Percentiles rank a stretch among this genome's conserved stretches.
These are phyloP conservation scores for Novymonas esmeraldas DNA, from an alignment of 208 protist species.

Conservation along the genomic window DNA sequence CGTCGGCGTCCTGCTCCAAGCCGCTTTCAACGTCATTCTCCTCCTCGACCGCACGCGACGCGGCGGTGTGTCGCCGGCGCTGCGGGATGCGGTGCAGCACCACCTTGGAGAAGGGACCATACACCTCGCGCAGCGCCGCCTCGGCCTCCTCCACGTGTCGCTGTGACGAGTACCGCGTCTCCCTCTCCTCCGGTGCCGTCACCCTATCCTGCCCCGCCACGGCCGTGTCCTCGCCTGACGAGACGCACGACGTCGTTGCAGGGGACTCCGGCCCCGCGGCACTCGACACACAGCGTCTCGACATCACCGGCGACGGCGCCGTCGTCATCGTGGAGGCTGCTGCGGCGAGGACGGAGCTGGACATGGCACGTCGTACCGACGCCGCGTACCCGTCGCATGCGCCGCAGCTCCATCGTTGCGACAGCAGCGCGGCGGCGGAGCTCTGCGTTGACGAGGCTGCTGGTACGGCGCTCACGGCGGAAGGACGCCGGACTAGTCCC, in stretches of 20 bases:
- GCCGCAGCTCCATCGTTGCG: too few relatives aligned
- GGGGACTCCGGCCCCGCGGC: too few relatives aligned
- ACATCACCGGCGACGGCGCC: too few relatives aligned
- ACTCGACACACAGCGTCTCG: too few relatives aligned
- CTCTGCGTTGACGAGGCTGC: too few relatives aligned
- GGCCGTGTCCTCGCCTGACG: too few relatives aligned
- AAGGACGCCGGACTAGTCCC: too few relatives aligned
- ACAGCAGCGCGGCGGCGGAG: too few relatives aligned
- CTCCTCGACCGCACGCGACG: neutral
- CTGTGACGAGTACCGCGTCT: constrained; percentile 10
- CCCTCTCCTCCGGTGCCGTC: neutral
- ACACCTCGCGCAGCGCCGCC: constrained; percentile 52
- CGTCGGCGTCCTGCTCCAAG: constrained; percentile 10
- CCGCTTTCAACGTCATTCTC: neutral
- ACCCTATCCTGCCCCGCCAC: too few relatives aligned
- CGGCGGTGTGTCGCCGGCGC: constrained; percentile 4
- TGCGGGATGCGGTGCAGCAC: constrained; percentile 52
- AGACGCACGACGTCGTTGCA: too few relatives aligned
- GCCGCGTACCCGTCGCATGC: neutral
- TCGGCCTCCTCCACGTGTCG: constrained; percentile 57
- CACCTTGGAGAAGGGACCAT: constrained; percentile 79
- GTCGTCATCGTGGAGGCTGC: neutral
- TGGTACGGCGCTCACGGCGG: too few relatives aligned
- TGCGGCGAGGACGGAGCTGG: neutral
- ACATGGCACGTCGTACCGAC: neutral